These are phyloP conservation scores for Fusarium sp. DNA, from an alignment of 2,329 filamentous ascomycete genomes.

Conservation along the genomic window DNA sequence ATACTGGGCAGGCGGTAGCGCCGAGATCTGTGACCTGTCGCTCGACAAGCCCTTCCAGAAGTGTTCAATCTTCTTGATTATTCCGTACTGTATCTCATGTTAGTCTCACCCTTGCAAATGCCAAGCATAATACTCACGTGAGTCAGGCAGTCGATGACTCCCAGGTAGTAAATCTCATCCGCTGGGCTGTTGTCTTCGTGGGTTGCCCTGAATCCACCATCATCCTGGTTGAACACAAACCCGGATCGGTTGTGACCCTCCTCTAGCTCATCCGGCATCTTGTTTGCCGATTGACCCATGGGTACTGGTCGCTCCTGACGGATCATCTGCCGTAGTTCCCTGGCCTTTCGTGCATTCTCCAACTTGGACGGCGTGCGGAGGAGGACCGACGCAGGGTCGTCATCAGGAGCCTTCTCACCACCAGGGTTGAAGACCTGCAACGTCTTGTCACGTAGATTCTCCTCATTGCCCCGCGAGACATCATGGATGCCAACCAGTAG, in stretches of 20 bases:
- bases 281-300: constrained; percentile 82
- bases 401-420: constrained; percentile 68
- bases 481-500: constrained; percentile 96
- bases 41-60: constrained; percentile 94
- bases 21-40: constrained; percentile 89
- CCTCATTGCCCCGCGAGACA: constrained; percentile 88
- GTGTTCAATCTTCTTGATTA: constrained; percentile 94
- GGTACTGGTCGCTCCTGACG: constrained; percentile 94
- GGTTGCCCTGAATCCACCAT: constrained; percentile 92
- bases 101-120: constrained; percentile 30
- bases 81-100: constrained; percentile 76
- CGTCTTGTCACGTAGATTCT: constrained; percentile 90
- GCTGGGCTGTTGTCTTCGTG: constrained; percentile 88
- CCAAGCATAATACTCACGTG: constrained; percentile 73
- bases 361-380: constrained; percentile 93
- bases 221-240: constrained; percentile 91
- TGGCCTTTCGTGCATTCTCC: constrained; percentile 90
- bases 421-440: constrained; percentile 94
- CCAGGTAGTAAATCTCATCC: constrained; percentile 96
- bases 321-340: constrained; percentile 91
- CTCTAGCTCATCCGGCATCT: constrained; percentile 91
- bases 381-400: constrained; percentile 74
- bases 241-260: constrained; percentile 76
- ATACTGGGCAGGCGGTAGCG: constrained; percentile 89
- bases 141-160: constrained; percentile 97